Evolutionary conservation across 768 basidiomycete species (phyloP), one percentile per base, ranked within the genome.

Genomic region (Pleurotus tuber-regium): DNA sequence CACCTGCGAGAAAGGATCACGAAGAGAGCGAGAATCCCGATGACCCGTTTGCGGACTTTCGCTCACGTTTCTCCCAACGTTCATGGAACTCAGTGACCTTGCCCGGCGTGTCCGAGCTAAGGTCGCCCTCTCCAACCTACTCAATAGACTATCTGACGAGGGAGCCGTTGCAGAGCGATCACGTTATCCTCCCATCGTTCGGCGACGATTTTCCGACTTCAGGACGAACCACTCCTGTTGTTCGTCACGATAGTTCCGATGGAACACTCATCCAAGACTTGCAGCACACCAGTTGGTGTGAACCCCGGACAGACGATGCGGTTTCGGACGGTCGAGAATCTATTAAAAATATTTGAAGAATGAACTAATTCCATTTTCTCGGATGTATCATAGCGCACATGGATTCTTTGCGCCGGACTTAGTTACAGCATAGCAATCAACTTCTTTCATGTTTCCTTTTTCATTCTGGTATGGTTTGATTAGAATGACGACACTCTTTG

Each of bases 211-310:
- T 67, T 48, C 66, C 66, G 12, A 59, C 64, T 19, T 68, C 66
- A 12, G 62, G 62, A 21, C 56, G 63, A 14, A 64, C 53, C 18
- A 67, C 68, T 14, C 69, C 68, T 11, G 38, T 64, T 43, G 65
- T 67, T 10, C 56, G 60, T 7, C 59, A 63, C 44, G 59, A 57
- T 28, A 61, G 59, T 24, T 56, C 59, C 2, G 57, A 66, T 26
- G 61, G 54, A 29, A 55, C 58, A 11, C 57, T 56, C 25, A 51
- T 58, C 29, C 58, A 62, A 47, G 59, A 59, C 11, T 64, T 66
- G 50, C 64, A 31, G 19, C 14, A 48, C 18, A 30, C 46, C 21
- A 48, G 31, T 33, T 48, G 46, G 46, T 48, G 28, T 18, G 46
- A 48, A 35, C 46, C 46, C 19, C 46, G 46, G 23, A 23, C 23